Conservation (phyloP, 192 early-diverging fungal genomes). For the Chytriomyces sp. region DNA sequence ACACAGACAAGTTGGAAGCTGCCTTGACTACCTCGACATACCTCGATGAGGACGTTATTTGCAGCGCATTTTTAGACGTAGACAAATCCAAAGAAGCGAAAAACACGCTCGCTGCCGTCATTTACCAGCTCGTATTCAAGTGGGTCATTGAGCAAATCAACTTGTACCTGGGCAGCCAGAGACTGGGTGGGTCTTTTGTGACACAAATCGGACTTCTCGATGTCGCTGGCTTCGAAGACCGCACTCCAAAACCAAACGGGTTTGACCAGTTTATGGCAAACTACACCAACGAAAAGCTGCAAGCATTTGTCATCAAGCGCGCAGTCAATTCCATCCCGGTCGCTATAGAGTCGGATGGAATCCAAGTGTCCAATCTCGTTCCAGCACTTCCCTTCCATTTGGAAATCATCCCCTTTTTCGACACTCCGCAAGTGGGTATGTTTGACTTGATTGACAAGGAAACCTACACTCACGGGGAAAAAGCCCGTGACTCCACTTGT, state of each 20-base stretch:
- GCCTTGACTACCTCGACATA: conserved; percentile 83
- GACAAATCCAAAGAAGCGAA: conserved; percentile 74
- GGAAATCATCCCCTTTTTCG: conserved; percentile 73
- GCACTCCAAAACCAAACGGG: conserved; percentile 55
- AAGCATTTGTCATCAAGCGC: conserved; percentile 73
- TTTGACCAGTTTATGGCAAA: conserved; percentile 78
- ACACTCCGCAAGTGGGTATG: conserved; percentile 70
- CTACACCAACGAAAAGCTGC: conserved; percentile 87
- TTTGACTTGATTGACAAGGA: conserved; percentile 76
- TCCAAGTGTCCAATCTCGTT: conserved; percentile 4
- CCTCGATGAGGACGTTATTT: conserved; percentile 80
- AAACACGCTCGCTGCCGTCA: conserved; percentile 73
- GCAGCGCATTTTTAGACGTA: conserved; percentile 79
- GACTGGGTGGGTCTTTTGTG: conserved; percentile 57
- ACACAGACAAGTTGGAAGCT: conserved; percentile 70
- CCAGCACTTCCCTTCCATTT: conserved; percentile 30
- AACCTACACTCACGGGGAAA: conserved; percentile 38
- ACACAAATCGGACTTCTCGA: conserved; percentile 86
- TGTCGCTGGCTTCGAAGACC: conserved; percentile 73
- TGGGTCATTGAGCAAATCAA: conserved; percentile 92
- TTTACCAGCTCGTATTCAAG: conserved; percentile 76
- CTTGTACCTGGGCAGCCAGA: conserved; percentile 62
- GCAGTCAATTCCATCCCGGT: conserved; percentile 72
- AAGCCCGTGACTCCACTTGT: conserved; percentile 29
- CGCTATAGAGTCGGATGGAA: conserved; percentile 67